A percentile compares a stretch with the other conserved stretches of the same genome.
Conservation (phyloP, 1,284 basidiomycete species). For the Wallemia mellicola region DNA sequence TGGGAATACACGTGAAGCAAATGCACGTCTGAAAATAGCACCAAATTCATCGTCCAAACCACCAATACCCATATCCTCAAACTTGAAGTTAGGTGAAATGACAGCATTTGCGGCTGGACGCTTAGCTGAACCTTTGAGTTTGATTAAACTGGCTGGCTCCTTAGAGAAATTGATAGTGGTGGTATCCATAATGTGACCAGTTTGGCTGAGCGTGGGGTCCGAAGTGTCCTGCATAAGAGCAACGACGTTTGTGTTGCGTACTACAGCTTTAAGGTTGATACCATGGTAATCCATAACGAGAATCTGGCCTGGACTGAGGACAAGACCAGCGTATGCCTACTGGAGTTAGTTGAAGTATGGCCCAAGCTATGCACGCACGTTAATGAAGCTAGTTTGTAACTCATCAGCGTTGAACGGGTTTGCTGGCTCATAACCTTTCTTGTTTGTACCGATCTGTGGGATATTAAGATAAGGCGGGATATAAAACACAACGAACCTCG, state of each 20-base stretch:
- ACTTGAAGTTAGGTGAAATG: slow-evolving; percentile 93
- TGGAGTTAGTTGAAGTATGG: too few relatives aligned
- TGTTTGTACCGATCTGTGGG: slow-evolving; percentile 30
- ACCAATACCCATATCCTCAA: slow-evolving; percentile 99
- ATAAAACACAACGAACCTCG: slow-evolving; percentile 19
- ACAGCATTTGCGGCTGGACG: slow-evolving; percentile 82
- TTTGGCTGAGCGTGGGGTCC: slow-evolving; percentile 15
- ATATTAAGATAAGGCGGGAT: background rate
- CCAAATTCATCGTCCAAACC: slow-evolving; percentile 86
- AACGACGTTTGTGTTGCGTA: slow-evolving; percentile 35
- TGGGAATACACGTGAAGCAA: slow-evolving; percentile 91
- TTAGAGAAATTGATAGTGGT: slow-evolving; percentile 75
- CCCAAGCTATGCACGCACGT: too few relatives aligned
- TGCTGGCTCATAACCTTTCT: slow-evolving; percentile 29
- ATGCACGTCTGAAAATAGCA: slow-evolving; percentile 92
- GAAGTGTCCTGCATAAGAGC: slow-evolving; percentile 21
- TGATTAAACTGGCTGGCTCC: slow-evolving; percentile 46
- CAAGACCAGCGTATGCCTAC: slow-evolving; percentile 33
- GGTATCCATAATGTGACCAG: slow-evolving; percentile 62
- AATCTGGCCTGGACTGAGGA: slow-evolving; percentile 30
- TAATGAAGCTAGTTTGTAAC: slow-evolving; percentile 41
- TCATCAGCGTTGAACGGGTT: slow-evolving; percentile 60
- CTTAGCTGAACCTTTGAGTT: slow-evolving; percentile 72
- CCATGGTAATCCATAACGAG: slow-evolving; percentile 77
- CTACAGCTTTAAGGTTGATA: slow-evolving; percentile 41